Conservation (phyloP, 805 yeast genomes). For the Scheffersomyces ergatensis region DNA sequence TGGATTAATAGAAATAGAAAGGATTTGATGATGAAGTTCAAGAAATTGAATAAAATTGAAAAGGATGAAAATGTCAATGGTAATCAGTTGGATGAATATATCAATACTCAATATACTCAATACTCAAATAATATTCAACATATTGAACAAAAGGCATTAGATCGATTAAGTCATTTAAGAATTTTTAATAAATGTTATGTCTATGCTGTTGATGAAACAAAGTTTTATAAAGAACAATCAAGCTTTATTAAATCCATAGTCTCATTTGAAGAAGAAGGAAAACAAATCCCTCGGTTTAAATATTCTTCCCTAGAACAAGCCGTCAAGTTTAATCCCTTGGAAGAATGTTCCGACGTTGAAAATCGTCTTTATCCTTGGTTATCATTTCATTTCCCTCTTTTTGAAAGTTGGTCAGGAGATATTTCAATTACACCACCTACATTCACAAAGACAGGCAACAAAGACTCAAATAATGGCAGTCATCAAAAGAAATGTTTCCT, state of each 20-base stretch:
- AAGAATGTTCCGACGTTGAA: slow-evolving; percentile 28
- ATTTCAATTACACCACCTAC: slow-evolving; percentile 6
- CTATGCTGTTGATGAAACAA: not conserved
- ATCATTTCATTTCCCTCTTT: slow-evolving; percentile 34
- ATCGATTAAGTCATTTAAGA: slow-evolving; percentile 43
- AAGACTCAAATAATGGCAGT: not conserved
- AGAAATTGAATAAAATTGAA: slow-evolving; percentile 15
- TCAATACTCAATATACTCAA: slow-evolving; percentile 26
- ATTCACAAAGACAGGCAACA: not conserved
- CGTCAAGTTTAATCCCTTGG: not conserved
- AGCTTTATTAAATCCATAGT: not conserved
- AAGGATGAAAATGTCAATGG: slow-evolving; percentile 7
- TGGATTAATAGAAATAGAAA: slow-evolving; percentile 21
- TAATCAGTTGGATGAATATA: slow-evolving; percentile 17
- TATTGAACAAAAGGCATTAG: slow-evolving; percentile 37
- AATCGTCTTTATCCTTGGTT: slow-evolving; percentile 37
- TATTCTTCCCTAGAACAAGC: not conserved
- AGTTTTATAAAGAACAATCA: not conserved
- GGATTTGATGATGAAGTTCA: slow-evolving; percentile 24
- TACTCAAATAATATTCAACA: slow-evolving; percentile 19
- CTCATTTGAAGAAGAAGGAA: not conserved
- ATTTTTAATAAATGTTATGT: slow-evolving; percentile 48
- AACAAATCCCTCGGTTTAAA: not conserved
- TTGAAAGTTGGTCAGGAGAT: slow-evolving; percentile 39
- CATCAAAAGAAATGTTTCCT: slow-evolving; percentile 17